Evolutionary conservation across 1,284 basidiomycete species (phyloP), one percentile per base, ranked within the genome.

Genomic region (Malassezia nana): DNA sequence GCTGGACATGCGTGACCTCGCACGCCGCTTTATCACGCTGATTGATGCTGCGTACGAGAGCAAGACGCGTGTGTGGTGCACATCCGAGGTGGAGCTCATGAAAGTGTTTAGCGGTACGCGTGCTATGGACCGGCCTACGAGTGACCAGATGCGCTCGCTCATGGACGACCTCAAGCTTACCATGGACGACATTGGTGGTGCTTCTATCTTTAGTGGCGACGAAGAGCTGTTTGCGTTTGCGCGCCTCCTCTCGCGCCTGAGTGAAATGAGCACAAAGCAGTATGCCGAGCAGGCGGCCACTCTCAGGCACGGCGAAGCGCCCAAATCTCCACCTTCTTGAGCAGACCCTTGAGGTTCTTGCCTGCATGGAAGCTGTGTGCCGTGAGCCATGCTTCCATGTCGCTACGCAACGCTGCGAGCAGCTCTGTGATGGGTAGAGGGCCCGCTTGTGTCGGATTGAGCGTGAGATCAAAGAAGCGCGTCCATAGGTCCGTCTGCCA

Each of bases 1-100:
- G 0, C 74, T 96, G 61, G 80, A 83, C 54, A 82, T 85, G 75
- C 89, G 94, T 76, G 94, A 98, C 75, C 38, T 69, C 20, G 90
- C 90, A 6, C 79, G 92, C 56, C 79, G 94, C 56, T 96, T 98
- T 74, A 98, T 98, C 75, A 94, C 91, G 0, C 96, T 96, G 68
- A 85, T 98, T 68, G 92, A 98, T 77, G 87, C 86, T 80, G 63
- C 66, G n/a, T 74, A 74, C 56, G 71, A 74, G 57, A 64, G 60
- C 57, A 72, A 74, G 56, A 66, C 64, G 25, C 68, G 65, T 51
- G 38, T 74, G 26, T 51, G 72, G 18, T 57, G 62, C 25, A 57
- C 54, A 28, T 63, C 59, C 45, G 63, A 72, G 48, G 69, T 70
- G 15, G 66, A 67, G 20, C 63, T 74, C 32, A 42, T 72, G 43